Conservation (phyloP, 2,329 filamentous ascomycete species). For the Aureobasidium melanogenum region DNA sequence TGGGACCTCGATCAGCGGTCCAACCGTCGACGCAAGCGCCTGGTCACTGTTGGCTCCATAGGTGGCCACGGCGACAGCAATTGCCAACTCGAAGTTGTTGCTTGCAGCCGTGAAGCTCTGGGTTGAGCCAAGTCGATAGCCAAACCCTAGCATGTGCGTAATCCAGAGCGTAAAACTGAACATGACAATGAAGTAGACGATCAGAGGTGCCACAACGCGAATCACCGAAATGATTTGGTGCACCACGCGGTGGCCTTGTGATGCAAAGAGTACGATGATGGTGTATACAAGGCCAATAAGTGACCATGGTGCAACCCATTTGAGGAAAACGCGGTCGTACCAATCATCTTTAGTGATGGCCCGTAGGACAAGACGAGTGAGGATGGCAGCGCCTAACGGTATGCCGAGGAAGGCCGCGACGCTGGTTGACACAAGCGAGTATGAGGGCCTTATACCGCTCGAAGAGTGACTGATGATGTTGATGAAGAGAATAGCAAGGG, state of each 20-base stretch:
- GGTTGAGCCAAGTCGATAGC: conserved; percentile 59
- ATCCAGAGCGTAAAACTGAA: conserved; percentile 62
- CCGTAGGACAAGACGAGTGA: conserved; percentile 56
- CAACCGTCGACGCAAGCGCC: conserved; percentile 73
- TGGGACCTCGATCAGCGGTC: conserved; percentile 78
- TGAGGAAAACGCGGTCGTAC: conserved; percentile 65
- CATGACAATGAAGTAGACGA: conserved; percentile 71
- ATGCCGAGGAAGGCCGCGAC: conserved; percentile 79
- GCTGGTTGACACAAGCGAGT: conserved; percentile 63
- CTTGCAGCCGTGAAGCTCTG: conserved; percentile 85
- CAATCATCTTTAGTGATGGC: conserved; percentile 38
- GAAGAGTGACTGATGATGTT: conserved; percentile 50
- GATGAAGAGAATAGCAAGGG: conserved; percentile 46
- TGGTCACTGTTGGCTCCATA: conserved; percentile 72
- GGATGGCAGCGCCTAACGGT: conserved; percentile 68
- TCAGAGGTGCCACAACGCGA: conserved; percentile 67
- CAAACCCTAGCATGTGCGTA: conserved; percentile 59
- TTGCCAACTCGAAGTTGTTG: conserved; percentile 89
- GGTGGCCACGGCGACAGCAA: conserved; percentile 75
- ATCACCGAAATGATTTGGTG: conserved; percentile 77
- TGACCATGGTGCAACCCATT: conserved; percentile 61
- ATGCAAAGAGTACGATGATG: conserved; percentile 76
- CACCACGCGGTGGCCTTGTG: conserved; percentile 67
- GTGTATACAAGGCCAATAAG: conserved; percentile 80
- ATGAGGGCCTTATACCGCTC: conserved; percentile 34